These are phyloP conservation scores for Fusarium algeriense DNA, from an alignment of 2,329 filamentous ascomycete genomes.

Conservation along the genomic window DNA sequence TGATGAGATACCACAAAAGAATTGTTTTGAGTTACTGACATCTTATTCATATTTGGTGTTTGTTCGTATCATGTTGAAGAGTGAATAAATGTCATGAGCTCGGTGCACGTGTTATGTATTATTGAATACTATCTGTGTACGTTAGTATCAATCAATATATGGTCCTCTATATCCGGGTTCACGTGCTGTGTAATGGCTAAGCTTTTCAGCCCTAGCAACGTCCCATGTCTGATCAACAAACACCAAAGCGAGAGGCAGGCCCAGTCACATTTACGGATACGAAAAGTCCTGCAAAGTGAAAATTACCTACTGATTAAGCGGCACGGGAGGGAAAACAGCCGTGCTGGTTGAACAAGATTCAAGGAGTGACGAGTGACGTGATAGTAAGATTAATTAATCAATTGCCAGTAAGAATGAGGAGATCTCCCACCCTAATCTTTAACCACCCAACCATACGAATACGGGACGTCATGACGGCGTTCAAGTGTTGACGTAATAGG, in stretches of 20 bases:
- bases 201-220: conserved; percentile 1
- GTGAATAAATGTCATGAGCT: not conserved
- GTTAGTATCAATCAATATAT: not conserved
- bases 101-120: not conserved
- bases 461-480: conserved; percentile 19
- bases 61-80: not conserved
- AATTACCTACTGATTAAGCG: not conserved
- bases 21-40: conserved; percentile 16
- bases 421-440: not conserved
- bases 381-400: conserved; percentile 26
- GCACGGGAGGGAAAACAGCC: conserved; percentile 4
- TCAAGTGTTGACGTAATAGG: conserved; percentile 39
- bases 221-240: not conserved
- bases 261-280: conserved; percentile 16
- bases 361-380: conserved; percentile 32
- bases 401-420: conserved; percentile 1
- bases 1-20: conserved; percentile 41
- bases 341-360: not conserved
- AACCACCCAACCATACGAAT: conserved; percentile 10
- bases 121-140: not conserved
- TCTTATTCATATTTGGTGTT: not conserved
- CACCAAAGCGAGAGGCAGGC: not conserved
- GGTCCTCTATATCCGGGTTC: not conserved
- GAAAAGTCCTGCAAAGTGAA: not conserved
- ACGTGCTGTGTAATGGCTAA: not conserved